Conservation (phyloP, 1,284 basidiomycete species). For the Blastosporella zonata region DNA sequence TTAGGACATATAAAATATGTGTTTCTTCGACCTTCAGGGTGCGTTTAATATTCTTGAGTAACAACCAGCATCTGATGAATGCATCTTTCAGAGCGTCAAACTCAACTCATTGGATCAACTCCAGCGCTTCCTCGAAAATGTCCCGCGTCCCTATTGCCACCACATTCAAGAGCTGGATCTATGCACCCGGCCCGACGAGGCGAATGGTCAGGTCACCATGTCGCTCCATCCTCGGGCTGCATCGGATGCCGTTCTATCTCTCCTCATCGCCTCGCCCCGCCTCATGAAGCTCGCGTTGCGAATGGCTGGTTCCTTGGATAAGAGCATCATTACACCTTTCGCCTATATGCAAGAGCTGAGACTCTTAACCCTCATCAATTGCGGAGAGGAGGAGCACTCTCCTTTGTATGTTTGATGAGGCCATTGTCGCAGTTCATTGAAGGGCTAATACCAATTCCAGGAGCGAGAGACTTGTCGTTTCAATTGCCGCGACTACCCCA, state of each 20-base stretch:
- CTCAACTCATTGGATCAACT: slow-evolving; percentile 46
- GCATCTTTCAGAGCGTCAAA: slow-evolving; percentile 40
- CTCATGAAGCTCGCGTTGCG: slow-evolving; percentile 50
- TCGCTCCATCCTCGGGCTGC: slow-evolving; percentile 20
- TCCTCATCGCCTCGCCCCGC: slow-evolving; percentile 49
- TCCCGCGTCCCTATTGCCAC: slow-evolving; percentile 51
- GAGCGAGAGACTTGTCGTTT: slow-evolving; percentile 69
- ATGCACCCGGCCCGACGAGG: slow-evolving; percentile 39
- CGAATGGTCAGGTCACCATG: slow-evolving; percentile 4
- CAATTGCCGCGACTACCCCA: slow-evolving; percentile 60
- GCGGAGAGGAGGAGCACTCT: slow-evolving; percentile 44
- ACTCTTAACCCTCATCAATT: slow-evolving; percentile 54
- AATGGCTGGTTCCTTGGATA: slow-evolving; percentile 51
- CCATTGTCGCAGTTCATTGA: slow-evolving; percentile 15
- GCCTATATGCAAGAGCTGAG: slow-evolving; percentile 41
- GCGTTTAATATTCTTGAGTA: slow-evolving; percentile 17
- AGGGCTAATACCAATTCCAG: slow-evolving; percentile 31
- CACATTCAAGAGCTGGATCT: slow-evolving; percentile 57
- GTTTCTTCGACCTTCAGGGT: slow-evolving; percentile 61
- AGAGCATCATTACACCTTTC: slow-evolving; percentile 52
- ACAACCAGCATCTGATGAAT: slow-evolving; percentile 1
- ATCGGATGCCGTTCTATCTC: slow-evolving; percentile 46
- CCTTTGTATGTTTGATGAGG: slow-evolving; percentile 52
- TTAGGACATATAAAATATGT: slow-evolving; percentile 48
- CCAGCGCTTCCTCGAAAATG: slow-evolving; percentile 48